These are phyloP conservation scores for Parastagonospora nodorum DNA, from an alignment of 2,329 filamentous ascomycete species.

Conservation along the genomic window DNA sequence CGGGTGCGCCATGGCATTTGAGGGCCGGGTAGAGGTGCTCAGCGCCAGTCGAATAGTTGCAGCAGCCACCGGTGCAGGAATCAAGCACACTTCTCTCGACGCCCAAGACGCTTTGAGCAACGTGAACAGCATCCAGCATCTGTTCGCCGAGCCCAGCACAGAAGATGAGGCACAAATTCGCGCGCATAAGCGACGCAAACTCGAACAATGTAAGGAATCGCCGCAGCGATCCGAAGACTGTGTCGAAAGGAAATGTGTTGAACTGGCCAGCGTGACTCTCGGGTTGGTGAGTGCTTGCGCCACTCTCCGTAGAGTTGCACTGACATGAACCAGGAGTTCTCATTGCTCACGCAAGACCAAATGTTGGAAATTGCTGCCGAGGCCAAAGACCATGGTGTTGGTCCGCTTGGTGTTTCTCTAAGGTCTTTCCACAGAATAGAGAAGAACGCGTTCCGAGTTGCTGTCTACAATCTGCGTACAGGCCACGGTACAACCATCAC, in stretches of 20 bases:
- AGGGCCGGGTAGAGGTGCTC: conserved; percentile 21
- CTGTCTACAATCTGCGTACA: conserved; percentile 21
- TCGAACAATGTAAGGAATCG: conserved; percentile 10
- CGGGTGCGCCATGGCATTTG: conserved; percentile 22
- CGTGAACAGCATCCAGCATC: conserved; percentile 13
- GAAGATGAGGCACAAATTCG: conserved; percentile 13
- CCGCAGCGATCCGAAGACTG: conserved; percentile 7
- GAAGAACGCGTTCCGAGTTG: conserved; percentile 16
- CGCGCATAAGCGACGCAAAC: conserved; percentile 36
- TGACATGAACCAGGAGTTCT: conserved; percentile 13
- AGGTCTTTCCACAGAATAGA: conserved; percentile 24
- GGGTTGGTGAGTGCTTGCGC: conserved; percentile 28
- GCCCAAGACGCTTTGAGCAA: conserved; percentile 16
- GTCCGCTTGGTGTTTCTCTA: conserved; percentile 21
- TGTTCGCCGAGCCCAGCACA: conserved; percentile 20
- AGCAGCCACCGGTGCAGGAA: neutral
- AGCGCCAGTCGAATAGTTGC: conserved; percentile 1
- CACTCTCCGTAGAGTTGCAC: neutral
- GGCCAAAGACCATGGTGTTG: neutral
- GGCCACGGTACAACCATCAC: conserved; percentile 20
- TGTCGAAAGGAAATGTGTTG: conserved; percentile 27
- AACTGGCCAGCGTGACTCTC: conserved; percentile 34
- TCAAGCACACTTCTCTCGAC: neutral
- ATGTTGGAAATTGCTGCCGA: neutral
- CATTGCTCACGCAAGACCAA: neutral